Conservation (phyloP, 2,329 filamentous ascomycete species). For the Coleophoma eucalyptorum region DNA sequence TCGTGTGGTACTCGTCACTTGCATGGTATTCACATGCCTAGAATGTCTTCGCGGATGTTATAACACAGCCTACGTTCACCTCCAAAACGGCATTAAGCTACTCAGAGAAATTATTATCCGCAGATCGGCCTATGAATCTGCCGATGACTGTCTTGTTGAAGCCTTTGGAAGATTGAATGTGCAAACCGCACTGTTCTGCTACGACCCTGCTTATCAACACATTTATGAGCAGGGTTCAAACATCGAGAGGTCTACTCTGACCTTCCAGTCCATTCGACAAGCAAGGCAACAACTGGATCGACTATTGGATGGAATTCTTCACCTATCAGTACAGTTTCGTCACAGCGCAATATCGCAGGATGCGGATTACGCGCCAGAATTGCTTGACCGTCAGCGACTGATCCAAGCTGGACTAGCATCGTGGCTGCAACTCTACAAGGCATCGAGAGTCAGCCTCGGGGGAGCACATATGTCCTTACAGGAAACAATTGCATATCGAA, state of each 20-base stretch:
- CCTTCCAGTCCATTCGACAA: constrained; percentile 18
- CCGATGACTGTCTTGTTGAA: constrained; percentile 40
- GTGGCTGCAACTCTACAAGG: constrained; percentile 9
- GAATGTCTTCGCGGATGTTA: constrained; percentile 47
- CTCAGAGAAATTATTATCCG: constrained; percentile 20
- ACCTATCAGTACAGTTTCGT: constrained; percentile 3
- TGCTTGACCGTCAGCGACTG: constrained; percentile 2
- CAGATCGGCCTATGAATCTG: constrained; percentile 18
- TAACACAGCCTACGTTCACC: constrained; percentile 32
- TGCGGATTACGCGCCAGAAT: not conserved
- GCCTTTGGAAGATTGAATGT: constrained; percentile 30
- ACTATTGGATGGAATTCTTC: constrained; percentile 13
- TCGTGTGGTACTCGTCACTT: constrained; percentile 37
- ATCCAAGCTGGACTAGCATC: constrained; percentile 3
- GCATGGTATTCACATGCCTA: constrained; percentile 47
- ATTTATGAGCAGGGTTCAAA: constrained; percentile 8
- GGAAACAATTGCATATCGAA: constrained; percentile 11
- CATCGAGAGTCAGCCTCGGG: not conserved
- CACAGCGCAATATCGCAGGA: too few relatives aligned
- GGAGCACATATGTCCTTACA: not conserved
- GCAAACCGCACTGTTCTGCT: constrained; percentile 24
- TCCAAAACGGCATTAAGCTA: constrained; percentile 37
- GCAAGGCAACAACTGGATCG: constrained; percentile 14
- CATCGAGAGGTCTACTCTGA: constrained; percentile 6
- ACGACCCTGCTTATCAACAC: constrained; percentile 10